Base-by-base conservation (phyloP, 352 stramenopile genomes). In the Pythium rishiriense region DNA sequence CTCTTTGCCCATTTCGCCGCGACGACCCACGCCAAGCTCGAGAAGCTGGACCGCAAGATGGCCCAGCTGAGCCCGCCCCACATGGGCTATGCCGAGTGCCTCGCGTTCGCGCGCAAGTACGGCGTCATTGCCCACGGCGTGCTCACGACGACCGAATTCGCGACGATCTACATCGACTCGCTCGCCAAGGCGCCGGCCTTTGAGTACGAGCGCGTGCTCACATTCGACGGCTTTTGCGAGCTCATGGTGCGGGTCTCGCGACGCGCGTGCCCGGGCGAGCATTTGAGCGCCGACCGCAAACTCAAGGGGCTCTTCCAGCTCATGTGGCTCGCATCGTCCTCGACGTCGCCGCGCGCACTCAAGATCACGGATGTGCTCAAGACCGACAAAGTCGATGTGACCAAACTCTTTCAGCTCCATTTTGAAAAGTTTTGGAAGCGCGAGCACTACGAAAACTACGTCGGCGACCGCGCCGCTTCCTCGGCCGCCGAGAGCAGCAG, bases 401-500 rank as follows among this genome's bases (percentile, higher is more conserved):
- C 71, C 25, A 83, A 84, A 50, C 61, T 79, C 21, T 94, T 94
- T 58, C 54, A 79, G 14, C 64, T 84, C 15, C 79, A 90, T 42
- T 94, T 92, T 59, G 80, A 91, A 53, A 94, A 92, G 75, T 87
- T 81, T 52, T 94, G 85, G 85, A 86, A 86, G 57, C 81, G 76
- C 29, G 85, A 94, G 55, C 64, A 70, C 56, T 94, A 90, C 37
- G 75, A 87, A 43, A 87, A 90, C 68, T 90, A 88, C 57, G 73
- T 87, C 14, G 79, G 79, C 43, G 74, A 81, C 54, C 75, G 66
- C 31, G 21, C 58, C 11, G 26, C 28, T 4, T 11, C 9, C 24
- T 26, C 37, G 37, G 37, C 11, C 12, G 8, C 37, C 37, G 37
- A 17, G 37, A 12, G 43, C 17, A 15, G 17, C 41, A 47, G 6